Conservation (phyloP, 768 basidiomycete genomes). For the Sarcodon aspratus region DNA sequence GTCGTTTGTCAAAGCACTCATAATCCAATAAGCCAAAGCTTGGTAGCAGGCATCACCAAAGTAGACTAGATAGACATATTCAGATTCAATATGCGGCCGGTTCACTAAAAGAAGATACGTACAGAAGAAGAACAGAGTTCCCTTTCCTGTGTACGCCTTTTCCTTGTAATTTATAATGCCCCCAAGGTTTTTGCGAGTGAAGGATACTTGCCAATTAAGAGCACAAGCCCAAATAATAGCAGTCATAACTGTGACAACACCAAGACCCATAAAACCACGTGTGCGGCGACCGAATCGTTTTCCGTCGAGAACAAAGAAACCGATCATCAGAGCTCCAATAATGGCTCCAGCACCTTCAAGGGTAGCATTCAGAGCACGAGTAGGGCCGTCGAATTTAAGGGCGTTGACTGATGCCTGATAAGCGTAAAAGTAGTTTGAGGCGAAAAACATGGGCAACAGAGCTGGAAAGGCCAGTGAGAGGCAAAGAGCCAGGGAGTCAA, state of each 20-base stretch:
- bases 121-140: slow-evolving; percentile 29
- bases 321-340: slow-evolving; percentile 29
- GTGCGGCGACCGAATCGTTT: slow-evolving; percentile 20
- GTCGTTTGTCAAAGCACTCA: slow-evolving; percentile 32
- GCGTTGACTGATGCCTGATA: slow-evolving; percentile 32
- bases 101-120: slow-evolving; percentile 6
- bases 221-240: slow-evolving; percentile 26
- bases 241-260: slow-evolving; percentile 17
- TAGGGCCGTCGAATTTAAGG: slow-evolving; percentile 28
- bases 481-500: neutral
- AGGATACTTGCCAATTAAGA: slow-evolving; percentile 29
- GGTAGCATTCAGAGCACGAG: slow-evolving; percentile 29
- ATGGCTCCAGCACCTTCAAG: slow-evolving; percentile 29
- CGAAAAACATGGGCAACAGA: slow-evolving; percentile 32
- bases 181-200: slow-evolving; percentile 14
- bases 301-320: slow-evolving; percentile 26
- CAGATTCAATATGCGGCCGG: neutral
- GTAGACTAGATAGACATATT: slow-evolving; percentile 18
- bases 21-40: slow-evolving; percentile 27
- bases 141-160: slow-evolving; percentile 20
- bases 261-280: slow-evolving; percentile 27
- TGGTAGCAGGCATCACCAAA: slow-evolving; percentile 25
- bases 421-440: slow-evolving; percentile 34
- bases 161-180: slow-evolving; percentile 21
- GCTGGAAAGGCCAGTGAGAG: slow-evolving; percentile 4